A percentile compares a stretch with the other conserved stretches of the same genome.
phyloP scores from a whole-genome alignment of 331 rosid genomes.

The Quercus phellos region DNA sequence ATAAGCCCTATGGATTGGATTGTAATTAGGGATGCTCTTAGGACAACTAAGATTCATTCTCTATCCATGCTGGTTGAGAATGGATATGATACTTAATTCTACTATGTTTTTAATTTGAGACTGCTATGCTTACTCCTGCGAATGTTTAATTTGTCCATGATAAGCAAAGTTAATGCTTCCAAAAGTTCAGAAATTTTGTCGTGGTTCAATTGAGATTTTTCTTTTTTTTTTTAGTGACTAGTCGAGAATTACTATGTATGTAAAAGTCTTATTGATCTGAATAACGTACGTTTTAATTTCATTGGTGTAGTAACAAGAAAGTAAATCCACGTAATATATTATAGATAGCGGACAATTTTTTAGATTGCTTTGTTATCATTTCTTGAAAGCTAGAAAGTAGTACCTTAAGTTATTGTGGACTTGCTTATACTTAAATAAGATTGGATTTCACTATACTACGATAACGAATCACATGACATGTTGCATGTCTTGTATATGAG shows the following conservation, averaged over 20 bases:
- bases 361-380: not conserved
- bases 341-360: no score
- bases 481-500: no score
- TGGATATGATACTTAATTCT: conserved; percentile 49
- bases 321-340: no score
- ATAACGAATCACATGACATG: not conserved
- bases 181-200: not conserved
- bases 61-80: conserved; percentile 45
- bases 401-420: not conserved
- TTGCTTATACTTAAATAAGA: not conserved
- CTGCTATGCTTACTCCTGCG: conserved; percentile 26
- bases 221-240: not conserved
- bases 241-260: not conserved
- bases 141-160: conserved; percentile 23
- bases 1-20: conserved; percentile 58
- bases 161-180: not conserved
- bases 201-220: not conserved
- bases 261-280: not conserved
- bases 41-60: conserved; percentile 45
- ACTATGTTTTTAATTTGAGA: conserved; percentile 39
- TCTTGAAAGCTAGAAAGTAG: not conserved
- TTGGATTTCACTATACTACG: not conserved
- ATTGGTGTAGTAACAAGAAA: no score
- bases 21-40: conserved; percentile 58
- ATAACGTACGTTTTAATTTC: no score